Percentiles rank a stretch among this genome's conserved stretches.
Evolutionary conservation across 108 stramenopile species (phyloP).

Genomic region (Conticribra weissflogii): DNA sequence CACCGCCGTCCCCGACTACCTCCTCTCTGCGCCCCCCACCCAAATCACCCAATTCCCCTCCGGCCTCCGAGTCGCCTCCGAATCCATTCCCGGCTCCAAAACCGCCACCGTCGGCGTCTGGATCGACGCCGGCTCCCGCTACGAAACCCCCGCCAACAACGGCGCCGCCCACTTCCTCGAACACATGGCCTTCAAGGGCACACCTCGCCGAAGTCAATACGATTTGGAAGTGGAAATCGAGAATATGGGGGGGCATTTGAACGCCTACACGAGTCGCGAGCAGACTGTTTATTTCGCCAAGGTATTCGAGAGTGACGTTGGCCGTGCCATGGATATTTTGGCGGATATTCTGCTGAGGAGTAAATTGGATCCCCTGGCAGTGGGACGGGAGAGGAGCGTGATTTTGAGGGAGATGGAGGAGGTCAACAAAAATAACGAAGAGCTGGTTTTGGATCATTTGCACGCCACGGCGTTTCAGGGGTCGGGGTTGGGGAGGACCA

Average conservation of each 20-base stretch:
- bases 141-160: constrained; percentile 97
- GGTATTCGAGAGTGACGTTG: constrained; percentile 96
- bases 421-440: constrained; percentile 98
- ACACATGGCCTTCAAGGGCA: constrained; percentile 99
- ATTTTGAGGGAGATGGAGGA: constrained; percentile 99
- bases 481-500: constrained; percentile 95
- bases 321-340: constrained; percentile 94
- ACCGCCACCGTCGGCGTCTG: constrained; percentile 91
- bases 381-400: constrained; percentile 96
- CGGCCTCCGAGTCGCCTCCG: constrained; percentile 92
- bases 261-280: constrained; percentile 98
- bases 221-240: constrained; percentile 98
- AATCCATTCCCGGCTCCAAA: constrained; percentile 74
- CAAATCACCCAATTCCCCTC: constrained; percentile 76
- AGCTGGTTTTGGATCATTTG: constrained; percentile 97
- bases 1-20: constrained; percentile 76
- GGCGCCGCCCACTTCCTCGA: constrained; percentile 99
- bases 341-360: constrained; percentile 94
- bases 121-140: constrained; percentile 92
- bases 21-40: constrained; percentile 85
- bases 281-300: constrained; percentile 99
- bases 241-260: constrained; percentile 99
- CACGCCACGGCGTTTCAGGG: constrained; percentile 97
- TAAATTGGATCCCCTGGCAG: constrained; percentile 84
- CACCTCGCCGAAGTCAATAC: constrained; percentile 86